Percentiles rank a stretch among this genome's conserved stretches.
Conservation (phyloP, 2,329 filamentous ascomycete species). For the Coniella vitis region DNA sequence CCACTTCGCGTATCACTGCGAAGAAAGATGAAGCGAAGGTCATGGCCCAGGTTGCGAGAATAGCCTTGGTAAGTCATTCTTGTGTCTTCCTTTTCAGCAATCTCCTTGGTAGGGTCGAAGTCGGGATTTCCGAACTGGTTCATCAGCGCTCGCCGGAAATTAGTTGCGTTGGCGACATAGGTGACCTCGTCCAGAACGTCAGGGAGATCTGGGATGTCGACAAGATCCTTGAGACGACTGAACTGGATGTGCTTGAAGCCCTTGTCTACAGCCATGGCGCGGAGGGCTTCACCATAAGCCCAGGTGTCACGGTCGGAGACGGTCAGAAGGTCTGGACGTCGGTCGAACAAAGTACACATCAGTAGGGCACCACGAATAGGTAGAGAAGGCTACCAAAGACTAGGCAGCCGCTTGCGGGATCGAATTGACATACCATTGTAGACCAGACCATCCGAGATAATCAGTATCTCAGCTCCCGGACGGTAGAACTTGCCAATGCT, state of each 20-base stretch:
- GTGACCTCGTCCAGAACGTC: background rate
- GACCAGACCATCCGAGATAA: background rate
- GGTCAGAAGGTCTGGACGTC: too few relatives aligned
- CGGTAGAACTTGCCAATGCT: background rate
- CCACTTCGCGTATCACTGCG: slow-evolving; percentile 10
- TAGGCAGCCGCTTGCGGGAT: too few relatives aligned
- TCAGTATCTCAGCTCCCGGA: background rate
- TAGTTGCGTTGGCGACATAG: background rate
- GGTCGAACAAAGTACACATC: too few relatives aligned
- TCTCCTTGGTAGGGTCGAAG: slow-evolving; percentile 15
- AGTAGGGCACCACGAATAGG: too few relatives aligned
- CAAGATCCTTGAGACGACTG: background rate
- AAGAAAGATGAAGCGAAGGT: slow-evolving; percentile 10
- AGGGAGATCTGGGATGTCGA: background rate
- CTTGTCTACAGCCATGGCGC: background rate
- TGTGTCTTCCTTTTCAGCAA: slow-evolving; percentile 18
- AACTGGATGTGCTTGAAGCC: background rate
- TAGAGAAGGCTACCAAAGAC: too few relatives aligned
- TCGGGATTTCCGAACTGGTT: slow-evolving; percentile 13
- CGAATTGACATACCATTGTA: background rate
- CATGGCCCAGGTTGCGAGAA: slow-evolving; percentile 17
- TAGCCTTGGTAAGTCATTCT: slow-evolving; percentile 18
- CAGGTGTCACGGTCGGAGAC: background rate
- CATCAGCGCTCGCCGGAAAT: slow-evolving; percentile 25
- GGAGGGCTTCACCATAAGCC: background rate